Evolutionary conservation across 2,329 filamentous ascomycete genomes (phyloP), one percentile per base, ranked within the genome.

Genomic region (Fusarium decemcellulare): DNA sequence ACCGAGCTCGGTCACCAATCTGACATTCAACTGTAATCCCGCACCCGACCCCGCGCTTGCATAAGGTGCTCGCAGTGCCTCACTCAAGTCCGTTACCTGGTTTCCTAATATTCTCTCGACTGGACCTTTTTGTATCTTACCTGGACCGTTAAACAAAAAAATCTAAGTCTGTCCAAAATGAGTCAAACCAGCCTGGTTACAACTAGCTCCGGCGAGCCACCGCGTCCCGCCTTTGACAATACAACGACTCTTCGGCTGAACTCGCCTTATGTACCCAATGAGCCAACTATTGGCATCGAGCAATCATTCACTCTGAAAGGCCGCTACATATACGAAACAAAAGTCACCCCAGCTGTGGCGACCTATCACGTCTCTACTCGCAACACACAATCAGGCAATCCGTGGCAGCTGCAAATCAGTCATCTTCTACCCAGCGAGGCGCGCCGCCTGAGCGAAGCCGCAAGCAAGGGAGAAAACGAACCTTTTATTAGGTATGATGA

Each of bases 301-400:
- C 42, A 44, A 11, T 44, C 42, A 4, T 44, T 44, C 42, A 44
- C 8, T 27, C 16, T 27, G 18, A 44, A 44, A 14, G 42, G 42
- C 42, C 42, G 42, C 42, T 44, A 44, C 42, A 44, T 44, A 44
- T 44, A 44, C 42, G 42, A 44, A 11, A 44, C 42, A 44, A 40
- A 12, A 40, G 37, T 16, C 37, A 40, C 37, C n/a, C 42, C 42
- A 3, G 6, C 18, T 3, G 16, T 16, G n/a, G 10, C 42, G 10
- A 44, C 42, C 18, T 44, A 44, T 27, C 42, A 44, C 42, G n/a
- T 44, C 16, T 44, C 42, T 14, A 44, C 42, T 5, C 42, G 16
- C 42, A 44, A 44, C 42, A 44, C 42, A 23, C 42, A 44, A 27
- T 11, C 42, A 8, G 42, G 42, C 42, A 44, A 44, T 27, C 42